Evolutionary conservation across 73 alveolate genomes (phyloP).

Genomic region (Symbiodinium natans): DNA sequence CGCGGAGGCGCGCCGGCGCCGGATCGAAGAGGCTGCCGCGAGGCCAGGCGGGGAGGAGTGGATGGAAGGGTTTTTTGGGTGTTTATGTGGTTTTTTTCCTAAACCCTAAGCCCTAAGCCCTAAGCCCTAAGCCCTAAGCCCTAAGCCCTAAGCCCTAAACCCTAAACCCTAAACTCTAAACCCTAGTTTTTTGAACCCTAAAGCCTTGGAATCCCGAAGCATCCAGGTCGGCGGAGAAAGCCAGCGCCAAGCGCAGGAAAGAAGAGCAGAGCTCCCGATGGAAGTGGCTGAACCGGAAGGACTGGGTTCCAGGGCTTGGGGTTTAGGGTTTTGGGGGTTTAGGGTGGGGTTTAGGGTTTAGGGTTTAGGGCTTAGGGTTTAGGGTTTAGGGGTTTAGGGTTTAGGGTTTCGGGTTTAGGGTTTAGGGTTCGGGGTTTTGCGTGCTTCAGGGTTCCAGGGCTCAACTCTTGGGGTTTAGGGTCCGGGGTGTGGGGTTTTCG

Average conservation of each 20-base stretch:
- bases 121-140: neutral
- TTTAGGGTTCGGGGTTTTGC: too few species aligned
- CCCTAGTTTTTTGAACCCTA: neutral
- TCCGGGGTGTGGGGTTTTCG: too few species aligned
- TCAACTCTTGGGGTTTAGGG: too few species aligned
- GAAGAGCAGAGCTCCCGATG: slow-evolving; percentile 42
- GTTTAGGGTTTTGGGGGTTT: neutral
- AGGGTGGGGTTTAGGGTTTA: neutral
- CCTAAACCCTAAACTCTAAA: neutral
- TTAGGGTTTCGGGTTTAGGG: neutral
- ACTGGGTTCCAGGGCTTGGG: neutral
- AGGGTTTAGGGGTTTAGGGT: neutral
- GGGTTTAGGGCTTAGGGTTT: neutral
- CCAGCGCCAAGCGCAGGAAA: slow-evolving; percentile 13
- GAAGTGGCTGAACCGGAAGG: slow-evolving; percentile 72
- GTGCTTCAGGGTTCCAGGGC: too few species aligned
- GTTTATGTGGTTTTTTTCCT: too few species aligned
- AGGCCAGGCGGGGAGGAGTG: too few species aligned
- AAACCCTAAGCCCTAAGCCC: neutral
- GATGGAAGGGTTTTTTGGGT: too few species aligned
- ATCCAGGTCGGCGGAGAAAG: neutral
- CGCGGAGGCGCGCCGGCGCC: too few species aligned
- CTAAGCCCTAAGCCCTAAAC: neutral
- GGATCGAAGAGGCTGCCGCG: too few species aligned
- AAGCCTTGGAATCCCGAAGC: neutral